Base-by-base conservation (phyloP, 768 basidiomycete genomes). In the Amanita subjunquillea region DNA sequence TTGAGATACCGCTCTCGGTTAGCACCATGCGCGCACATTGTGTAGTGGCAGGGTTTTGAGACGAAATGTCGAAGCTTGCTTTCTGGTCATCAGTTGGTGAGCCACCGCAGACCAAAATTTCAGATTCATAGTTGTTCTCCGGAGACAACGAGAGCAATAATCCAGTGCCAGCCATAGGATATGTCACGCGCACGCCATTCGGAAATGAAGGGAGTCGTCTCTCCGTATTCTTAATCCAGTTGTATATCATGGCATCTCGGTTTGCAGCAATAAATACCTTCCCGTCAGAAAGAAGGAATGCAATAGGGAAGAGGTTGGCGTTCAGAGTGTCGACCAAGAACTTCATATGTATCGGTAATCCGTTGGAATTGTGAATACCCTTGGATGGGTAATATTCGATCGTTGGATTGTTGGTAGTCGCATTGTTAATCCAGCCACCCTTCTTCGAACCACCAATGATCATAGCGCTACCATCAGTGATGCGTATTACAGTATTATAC, bases 371-470 rank as follows among this genome's bases (percentile, higher is more conserved):
- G 54, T 82, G 73, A 45, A 89, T 79, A 50, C 72, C 70, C 64
- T 92, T 91, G 1, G 90, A 84, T 29, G 91, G 91, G 63, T 75
- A 93, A 67, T 79, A 92, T 65, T 90, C 87, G 56, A 87, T 65
- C 0, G 86, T 89, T 3, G 88, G 87, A 61, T 90, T 90, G 69
- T 89, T 87, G 54, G 79, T 77, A 3, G 86, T 87, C 23, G 71
- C 75, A 52, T 90, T 91, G 62, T 90, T 90, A 56, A 89, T 89
- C 87, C 87, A 91, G 8, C 87, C 89, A 6, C 88, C 88, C 62
- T 81, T 85, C 58, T 74, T 81, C 6, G 87, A 85, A 13, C 89
- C 89, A 1, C 88, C 88, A 40, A 91, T 74, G 42, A 91, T 85
- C 78, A 89, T 85, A 0, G 78, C 84, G 58, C 86, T 87, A n/a